Percentiles rank a stretch among this genome's conserved stretches.
phyloP scores from a whole-genome alignment of 2,329 filamentous ascomycete species.

The Sphaerulina populicola region DNA sequence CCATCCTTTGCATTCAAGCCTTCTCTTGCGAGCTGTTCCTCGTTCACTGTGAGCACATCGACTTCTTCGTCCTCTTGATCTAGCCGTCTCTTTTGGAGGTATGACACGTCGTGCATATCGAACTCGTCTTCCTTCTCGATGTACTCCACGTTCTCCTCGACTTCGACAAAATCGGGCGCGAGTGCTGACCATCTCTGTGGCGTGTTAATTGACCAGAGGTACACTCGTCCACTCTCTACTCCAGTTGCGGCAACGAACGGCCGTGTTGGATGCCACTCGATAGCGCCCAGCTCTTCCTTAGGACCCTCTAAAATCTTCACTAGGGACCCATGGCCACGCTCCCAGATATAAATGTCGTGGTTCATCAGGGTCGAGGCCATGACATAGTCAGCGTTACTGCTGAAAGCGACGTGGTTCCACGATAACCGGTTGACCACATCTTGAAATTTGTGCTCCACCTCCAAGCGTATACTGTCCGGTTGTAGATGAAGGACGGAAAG shows the following conservation, averaged over 20 bases:
- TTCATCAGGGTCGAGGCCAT: conserved; percentile 97
- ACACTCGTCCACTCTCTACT: conserved; percentile 84
- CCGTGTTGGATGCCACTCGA: conserved; percentile 91
- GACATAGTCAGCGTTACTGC: conserved; percentile 88
- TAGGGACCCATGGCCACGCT: conserved; percentile 82
- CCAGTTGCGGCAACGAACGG: conserved; percentile 86
- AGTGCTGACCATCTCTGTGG: conserved; percentile 96
- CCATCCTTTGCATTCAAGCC: conserved; percentile 38
- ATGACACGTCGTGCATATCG: conserved; percentile 90
- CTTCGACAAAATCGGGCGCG: conserved; percentile 91
- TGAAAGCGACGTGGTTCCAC: conserved; percentile 97
- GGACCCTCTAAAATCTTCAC: conserved; percentile 96
- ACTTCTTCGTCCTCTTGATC: conserved; percentile 91
- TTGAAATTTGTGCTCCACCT: conserved; percentile 95
- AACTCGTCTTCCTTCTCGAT: conserved; percentile 95
- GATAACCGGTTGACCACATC: conserved; percentile 90
- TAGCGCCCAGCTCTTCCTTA: conserved; percentile 89
- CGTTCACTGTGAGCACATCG: conserved; percentile 74
- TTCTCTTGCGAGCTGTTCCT: conserved; percentile 38
- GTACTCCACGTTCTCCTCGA: conserved; percentile 97
- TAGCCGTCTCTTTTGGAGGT: conserved; percentile 81
- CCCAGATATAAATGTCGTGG: conserved; percentile 97
- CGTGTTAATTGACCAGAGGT: conserved; percentile 91
- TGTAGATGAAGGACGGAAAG: conserved; percentile 57
- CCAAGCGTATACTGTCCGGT: conserved; percentile 75